These are phyloP conservation scores for Suillus subluteus DNA, from an alignment of 768 basidiomycete genomes.

Conservation along the genomic window DNA sequence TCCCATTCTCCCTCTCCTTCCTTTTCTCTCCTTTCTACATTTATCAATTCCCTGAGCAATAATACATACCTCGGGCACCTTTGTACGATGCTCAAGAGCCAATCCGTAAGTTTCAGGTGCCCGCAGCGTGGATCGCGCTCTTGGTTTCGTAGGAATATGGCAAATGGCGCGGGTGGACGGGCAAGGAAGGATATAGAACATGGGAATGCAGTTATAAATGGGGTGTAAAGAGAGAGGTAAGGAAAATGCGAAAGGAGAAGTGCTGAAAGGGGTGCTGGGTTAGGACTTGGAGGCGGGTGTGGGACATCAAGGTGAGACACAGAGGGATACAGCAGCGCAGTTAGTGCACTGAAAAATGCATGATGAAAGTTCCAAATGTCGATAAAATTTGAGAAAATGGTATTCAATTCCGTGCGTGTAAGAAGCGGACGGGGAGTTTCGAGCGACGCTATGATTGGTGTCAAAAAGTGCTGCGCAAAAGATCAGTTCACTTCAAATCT, in stretches of 20 bases:
- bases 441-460: constrained; percentile 76
- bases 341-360: constrained; percentile 67
- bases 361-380: constrained; percentile 91
- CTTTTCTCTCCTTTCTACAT: constrained; percentile 56
- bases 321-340: constrained; percentile 39
- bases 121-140: constrained; percentile 74
- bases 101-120: constrained; percentile 78
- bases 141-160: constrained; percentile 61
- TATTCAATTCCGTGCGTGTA: constrained; percentile 65
- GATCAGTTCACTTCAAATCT: constrained; percentile 15
- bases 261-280: constrained; percentile 52
- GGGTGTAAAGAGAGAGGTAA: constrained; percentile 85
- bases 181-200: constrained; percentile 57
- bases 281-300: constrained; percentile 21
- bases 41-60: constrained; percentile 78
- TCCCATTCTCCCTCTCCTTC: constrained; percentile 61
- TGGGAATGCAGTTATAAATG: constrained; percentile 81
- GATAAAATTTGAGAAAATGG: constrained; percentile 86
- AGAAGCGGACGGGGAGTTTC: constrained; percentile 72
- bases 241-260: constrained; percentile 82
- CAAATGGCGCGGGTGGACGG: constrained; percentile 51
- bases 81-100: constrained; percentile 86
- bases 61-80: constrained; percentile 87
- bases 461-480: constrained; percentile 72
- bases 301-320: constrained; percentile 9